phyloP scores from a whole-genome alignment of 2,329 filamentous ascomycete species.

The Sporothrix brunneoviolacea region DNA sequence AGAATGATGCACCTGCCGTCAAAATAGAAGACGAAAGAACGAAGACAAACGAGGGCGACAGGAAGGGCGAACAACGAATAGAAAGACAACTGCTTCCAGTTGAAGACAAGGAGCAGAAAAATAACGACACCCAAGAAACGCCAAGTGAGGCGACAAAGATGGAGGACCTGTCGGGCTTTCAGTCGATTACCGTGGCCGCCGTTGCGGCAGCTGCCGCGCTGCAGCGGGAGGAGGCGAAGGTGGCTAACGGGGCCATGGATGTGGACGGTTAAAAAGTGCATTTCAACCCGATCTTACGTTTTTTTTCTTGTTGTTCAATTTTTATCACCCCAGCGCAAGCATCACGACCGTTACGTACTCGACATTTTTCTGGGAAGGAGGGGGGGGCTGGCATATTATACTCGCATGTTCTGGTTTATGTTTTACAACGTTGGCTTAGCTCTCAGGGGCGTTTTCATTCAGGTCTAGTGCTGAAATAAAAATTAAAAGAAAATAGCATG shows the following conservation, averaged over 20 bases:
- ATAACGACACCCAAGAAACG: not conserved
- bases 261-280: constrained; percentile 11
- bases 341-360: constrained; percentile 15
- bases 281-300: not conserved
- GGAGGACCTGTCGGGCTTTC: not conserved
- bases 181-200: constrained; percentile 10
- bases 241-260: constrained; percentile 10
- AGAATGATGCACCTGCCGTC: not conserved
- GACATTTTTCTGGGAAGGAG: not conserved
- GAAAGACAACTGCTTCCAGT: not conserved
- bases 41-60: too few relatives aligned
- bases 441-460: not conserved
- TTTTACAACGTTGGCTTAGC: constrained; percentile 10
- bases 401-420: too few relatives aligned
- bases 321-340: constrained; percentile 3
- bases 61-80: too few relatives aligned
- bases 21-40: not conserved
- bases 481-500: not conserved
- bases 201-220: not conserved
- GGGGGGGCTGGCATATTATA: too few relatives aligned
- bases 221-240: not conserved
- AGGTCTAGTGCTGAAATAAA: not conserved
- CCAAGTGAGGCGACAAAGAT: not conserved
- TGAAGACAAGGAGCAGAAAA: not conserved
- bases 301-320: not conserved